Evolutionary conservation across 2,329 filamentous ascomycete species (phyloP), one percentile per base, ranked within the genome.

Genomic region (Ophiostoma novo-ulmi): DNA sequence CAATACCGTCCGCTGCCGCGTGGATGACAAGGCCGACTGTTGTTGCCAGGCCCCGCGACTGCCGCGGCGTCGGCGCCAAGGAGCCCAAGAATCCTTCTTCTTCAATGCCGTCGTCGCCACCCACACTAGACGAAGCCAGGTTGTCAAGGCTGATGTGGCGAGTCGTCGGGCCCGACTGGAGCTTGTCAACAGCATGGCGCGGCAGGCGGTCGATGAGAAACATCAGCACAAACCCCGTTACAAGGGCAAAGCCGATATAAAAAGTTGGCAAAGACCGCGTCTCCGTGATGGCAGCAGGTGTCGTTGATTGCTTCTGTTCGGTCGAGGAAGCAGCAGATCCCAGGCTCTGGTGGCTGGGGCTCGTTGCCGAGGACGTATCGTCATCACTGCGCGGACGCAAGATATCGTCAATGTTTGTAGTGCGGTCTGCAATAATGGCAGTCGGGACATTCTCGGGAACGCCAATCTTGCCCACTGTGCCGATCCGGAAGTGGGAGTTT

Each of bases 21-120:
- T 99, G 95, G 71, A 99, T 98, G 5, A 98, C 91, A n/a, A 99
- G 84, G 0, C 95, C 95, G 0, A 92, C 91, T 0, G 95, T 99
- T 1, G 94, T 94, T n/a, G 92, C 91, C 70, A 93, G 83, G 70
- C 87, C 88, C 71, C 88, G 85, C 11, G 85, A 85, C 71, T 86
- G 84, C 75, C 84, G 86, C 11, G 85, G 87, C 11, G 82, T 84
- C 17, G 85, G 86, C 17, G 84, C 81, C 76, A 88, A 82, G 41
- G 82, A 88, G 67, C 85, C 85, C 36, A 89, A 77, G 74, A 90
- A 89, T 1, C 85, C 82, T 64, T 87, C 85, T 17, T 85, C 83
- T 73, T 86, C 83, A 22, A 20, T 20, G 41, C 71, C 68, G 20
- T 41, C 70, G 38, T 69, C 70, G n/a, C 67, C 67, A 22, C 44